Percentiles rank a stretch among this genome's conserved stretches.
These are phyloP conservation scores for Alectoria sarmentosa DNA, from an alignment of 495 filamentous ascomycete species.

Conservation along the genomic window DNA sequence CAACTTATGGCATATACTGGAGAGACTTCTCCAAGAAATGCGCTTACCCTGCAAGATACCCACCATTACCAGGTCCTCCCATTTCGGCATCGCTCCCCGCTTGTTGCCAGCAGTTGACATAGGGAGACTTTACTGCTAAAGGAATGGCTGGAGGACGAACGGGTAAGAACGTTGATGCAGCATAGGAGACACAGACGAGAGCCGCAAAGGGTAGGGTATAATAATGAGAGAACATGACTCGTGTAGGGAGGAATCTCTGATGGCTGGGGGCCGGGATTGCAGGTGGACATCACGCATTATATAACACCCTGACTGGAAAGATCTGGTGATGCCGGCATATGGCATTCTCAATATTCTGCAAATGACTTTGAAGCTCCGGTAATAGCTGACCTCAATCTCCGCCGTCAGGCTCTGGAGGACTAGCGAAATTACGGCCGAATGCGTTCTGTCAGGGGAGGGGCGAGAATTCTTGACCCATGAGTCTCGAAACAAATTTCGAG, in stretches of 20 bases:
- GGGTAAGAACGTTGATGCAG: slow-evolving; percentile 44
- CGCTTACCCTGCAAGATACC: slow-evolving; percentile 44
- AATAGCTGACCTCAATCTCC: background rate
- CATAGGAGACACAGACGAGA: slow-evolving; percentile 1
- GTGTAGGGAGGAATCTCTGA: background rate
- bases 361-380: background rate
- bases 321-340: slow-evolving; percentile 9
- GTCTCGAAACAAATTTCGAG: background rate
- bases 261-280: background rate
- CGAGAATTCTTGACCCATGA: background rate
- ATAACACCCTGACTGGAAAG: background rate
- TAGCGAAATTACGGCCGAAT: background rate
- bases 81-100: slow-evolving; percentile 40
- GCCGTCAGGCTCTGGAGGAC: background rate
- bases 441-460: background rate
- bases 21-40: background rate
- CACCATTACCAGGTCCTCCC: slow-evolving; percentile 42
- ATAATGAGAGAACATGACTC: slow-evolving; percentile 15
- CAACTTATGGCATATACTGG: background rate
- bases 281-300: slow-evolving; percentile 2
- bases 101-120: slow-evolving; percentile 49
- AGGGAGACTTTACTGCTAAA: slow-evolving; percentile 52
- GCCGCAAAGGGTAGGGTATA: background rate
- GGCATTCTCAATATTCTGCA: background rate
- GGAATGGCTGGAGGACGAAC: slow-evolving; percentile 50